Percentiles rank a stretch among this genome's conserved stretches.
Evolutionary conservation across 805 yeast genomes (phyloP).

Genomic region (Wickerhamomyces canadensis): DNA sequence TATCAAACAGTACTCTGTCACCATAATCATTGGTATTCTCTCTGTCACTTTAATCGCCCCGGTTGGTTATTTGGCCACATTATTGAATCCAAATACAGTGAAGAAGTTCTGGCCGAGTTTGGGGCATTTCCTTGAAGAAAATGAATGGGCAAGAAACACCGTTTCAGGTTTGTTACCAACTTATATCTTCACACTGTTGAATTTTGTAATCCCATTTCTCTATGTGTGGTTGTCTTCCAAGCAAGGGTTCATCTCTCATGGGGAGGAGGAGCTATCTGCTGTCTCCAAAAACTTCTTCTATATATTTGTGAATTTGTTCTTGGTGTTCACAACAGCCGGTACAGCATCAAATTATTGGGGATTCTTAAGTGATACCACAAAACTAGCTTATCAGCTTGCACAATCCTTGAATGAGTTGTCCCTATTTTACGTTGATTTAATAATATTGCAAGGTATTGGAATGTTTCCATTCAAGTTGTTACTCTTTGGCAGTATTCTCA

Average conservation of each 20-base stretch:
- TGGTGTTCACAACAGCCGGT: slow-evolving; percentile 92
- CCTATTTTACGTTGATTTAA: slow-evolving; percentile 83
- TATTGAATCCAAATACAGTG: slow-evolving; percentile 74
- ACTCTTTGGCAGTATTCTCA: slow-evolving; percentile 69
- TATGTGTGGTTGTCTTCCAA: slow-evolving; percentile 76
- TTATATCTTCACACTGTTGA: slow-evolving; percentile 80
- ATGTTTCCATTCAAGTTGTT: slow-evolving; percentile 86
- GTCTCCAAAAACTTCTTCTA: slow-evolving; percentile 93
- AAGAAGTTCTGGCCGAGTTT: slow-evolving; percentile 76
- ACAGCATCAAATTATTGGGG: slow-evolving; percentile 81
- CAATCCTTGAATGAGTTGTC: slow-evolving; percentile 74
- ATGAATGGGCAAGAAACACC: slow-evolving; percentile 68
- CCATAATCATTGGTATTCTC: slow-evolving; percentile 58
- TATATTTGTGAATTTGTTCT: slow-evolving; percentile 86
- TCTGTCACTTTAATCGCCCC: slow-evolving; percentile 77
- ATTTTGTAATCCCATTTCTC: slow-evolving; percentile 76
- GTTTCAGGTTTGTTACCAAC: slow-evolving; percentile 91
- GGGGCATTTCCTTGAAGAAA: slow-evolving; percentile 58
- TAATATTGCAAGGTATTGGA: slow-evolving; percentile 77
- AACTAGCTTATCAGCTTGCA: slow-evolving; percentile 83
- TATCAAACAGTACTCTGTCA: slow-evolving; percentile 56
- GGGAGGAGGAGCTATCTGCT: slow-evolving; percentile 86
- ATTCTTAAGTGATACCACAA: slow-evolving; percentile 80
- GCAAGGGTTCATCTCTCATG: slow-evolving; percentile 88
- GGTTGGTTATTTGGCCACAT: slow-evolving; percentile 77